Base-by-base conservation (phyloP, 345 rosid genomes). In the Pistacia vera region DNA sequence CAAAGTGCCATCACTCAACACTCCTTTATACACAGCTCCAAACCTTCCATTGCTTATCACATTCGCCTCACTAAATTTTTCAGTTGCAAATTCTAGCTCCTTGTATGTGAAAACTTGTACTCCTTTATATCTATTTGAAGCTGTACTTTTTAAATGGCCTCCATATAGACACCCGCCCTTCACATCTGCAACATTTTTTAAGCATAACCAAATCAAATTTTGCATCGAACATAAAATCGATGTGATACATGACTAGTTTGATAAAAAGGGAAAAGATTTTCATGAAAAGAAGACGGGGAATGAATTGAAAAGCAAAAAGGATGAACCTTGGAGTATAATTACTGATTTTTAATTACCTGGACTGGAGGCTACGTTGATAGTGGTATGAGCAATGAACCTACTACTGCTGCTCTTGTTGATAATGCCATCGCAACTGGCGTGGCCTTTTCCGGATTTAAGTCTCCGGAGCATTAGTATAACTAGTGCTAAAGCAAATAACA, bases 41-140 rank as follows among this genome's bases (percentile, higher is more conserved):
- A 79, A 84, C 54, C 81, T 85, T 71, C 92, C 97, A 46, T 77
- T 86, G 44, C 97, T 89, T 0, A 93, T 81, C 84, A 88, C 88
- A 64, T 95, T 91, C 20, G 69, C 88, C 55, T 86, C 91, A n/a
- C 79, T 85, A 77, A 95, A 95, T 55, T 69, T 77, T 20, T 81
- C 83, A 1, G 98, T 91, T 11, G 92, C 97, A 35, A 73, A 65
- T 79, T 93, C 95, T 14, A 95, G 84, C 83, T 93, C 98, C 60
- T 78, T 93, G 88, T 86, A 93, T 64, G 97, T 93, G 83, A 89
- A 91, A 75, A 91, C 98, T 76, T 95, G 97, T 16, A 88, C 94
- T 25, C 91, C 90, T 82, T 44, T 86, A 8, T 56, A 13, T 41
- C 78, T 78, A 46, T 60, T 76, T 44, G 75, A 57, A 73, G 82